Conservation (phyloP, 2,329 filamentous ascomycete genomes). For the Elsinoe perseae region DNA sequence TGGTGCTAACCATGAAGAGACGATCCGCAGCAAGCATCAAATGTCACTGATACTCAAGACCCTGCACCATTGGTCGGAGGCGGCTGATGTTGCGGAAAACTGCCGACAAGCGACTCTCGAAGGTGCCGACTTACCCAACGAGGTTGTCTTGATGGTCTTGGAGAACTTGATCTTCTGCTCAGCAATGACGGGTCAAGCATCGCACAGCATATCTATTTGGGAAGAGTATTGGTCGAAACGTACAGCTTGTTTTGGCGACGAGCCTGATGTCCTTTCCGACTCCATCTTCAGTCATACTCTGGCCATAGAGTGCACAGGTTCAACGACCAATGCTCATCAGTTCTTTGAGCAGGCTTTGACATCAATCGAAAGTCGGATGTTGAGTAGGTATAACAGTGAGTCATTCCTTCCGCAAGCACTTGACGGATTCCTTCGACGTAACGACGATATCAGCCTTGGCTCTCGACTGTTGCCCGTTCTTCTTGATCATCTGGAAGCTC, state of each 20-base stretch:
- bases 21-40: neutral
- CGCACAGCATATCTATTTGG: neutral
- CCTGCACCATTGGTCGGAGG: neutral
- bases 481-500: neutral
- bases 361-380: neutral
- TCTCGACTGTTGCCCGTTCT: neutral
- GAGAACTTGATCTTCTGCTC: neutral
- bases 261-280: neutral
- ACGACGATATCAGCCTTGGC: neutral
- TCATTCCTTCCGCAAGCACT: neutral
- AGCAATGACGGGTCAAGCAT: neutral
- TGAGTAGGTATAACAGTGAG: neutral
- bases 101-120: neutral
- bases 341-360: neutral
- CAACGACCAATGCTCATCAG: neutral
- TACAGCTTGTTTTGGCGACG: neutral
- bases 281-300: neutral
- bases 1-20: neutral
- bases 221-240: neutral
- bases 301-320: neutral
- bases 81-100: neutral
- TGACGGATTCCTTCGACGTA: neutral
- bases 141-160: neutral
- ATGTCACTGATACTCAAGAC: neutral
- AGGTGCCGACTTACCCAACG: neutral